A percentile compares a stretch with the other conserved stretches of the same genome.
These are phyloP conservation scores for Fraxinus latifolia DNA, from an alignment of 305 asterid species.

Conservation along the genomic window DNA sequence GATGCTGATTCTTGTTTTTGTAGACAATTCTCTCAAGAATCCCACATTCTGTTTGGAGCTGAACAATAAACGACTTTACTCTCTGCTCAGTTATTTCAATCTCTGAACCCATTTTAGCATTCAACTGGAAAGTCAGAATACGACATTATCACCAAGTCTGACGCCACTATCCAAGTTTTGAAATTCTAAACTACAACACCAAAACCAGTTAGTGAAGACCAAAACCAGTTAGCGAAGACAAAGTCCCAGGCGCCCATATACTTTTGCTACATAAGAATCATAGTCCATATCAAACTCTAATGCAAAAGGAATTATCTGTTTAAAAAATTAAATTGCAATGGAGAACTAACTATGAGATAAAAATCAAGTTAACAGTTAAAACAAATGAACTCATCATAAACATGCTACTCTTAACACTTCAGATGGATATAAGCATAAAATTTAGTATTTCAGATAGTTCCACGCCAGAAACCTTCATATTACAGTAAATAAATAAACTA, in stretches of 20 bases:
- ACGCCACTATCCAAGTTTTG: background rate
- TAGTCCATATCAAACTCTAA: background rate
- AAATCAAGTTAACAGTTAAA: background rate
- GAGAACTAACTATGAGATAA: background rate
- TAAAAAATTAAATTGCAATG: background rate
- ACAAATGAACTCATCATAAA: background rate
- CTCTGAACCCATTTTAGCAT: conserved; percentile 49
- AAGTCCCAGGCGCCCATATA: background rate
- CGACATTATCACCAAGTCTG: too few relatives aligned
- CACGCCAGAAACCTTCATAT: background rate
- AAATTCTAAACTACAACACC: background rate
- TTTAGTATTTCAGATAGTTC: background rate
- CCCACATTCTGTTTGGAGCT: conserved; percentile 64
- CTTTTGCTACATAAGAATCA: background rate
- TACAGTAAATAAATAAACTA: background rate
- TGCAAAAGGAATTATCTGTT: background rate
- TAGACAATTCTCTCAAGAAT: conserved; percentile 78
- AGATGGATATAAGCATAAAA: background rate
- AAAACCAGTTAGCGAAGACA: background rate
- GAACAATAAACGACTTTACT: conserved; percentile 55
- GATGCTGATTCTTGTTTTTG: conserved; percentile 88
- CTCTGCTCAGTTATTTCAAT: conserved; percentile 54
- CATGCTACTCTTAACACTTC: background rate
- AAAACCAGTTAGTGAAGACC: background rate
- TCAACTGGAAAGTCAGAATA: background rate